Percentiles rank a stretch among this genome's conserved stretches.
phyloP scores from a whole-genome alignment of 139 green algal genomes.

The Coelastrella sp. region DNA sequence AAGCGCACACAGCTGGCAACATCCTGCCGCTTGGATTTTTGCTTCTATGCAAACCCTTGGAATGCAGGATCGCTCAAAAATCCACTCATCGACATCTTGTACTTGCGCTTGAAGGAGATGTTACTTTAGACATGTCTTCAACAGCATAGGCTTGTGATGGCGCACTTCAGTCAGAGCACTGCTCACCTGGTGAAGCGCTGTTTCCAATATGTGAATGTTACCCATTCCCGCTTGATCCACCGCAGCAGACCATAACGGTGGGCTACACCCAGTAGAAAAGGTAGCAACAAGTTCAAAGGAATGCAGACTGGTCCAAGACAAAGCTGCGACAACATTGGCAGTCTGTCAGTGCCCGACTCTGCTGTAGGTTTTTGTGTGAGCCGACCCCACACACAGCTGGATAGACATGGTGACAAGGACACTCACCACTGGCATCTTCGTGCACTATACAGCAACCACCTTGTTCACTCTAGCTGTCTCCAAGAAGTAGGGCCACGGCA shows the following conservation, averaged over 20 bases:
- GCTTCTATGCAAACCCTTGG: too few species aligned
- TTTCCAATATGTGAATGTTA: slow-evolving; percentile 18
- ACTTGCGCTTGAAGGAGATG: too few species aligned
- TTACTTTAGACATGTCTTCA: too few species aligned
- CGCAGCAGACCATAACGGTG: slow-evolving; percentile 10
- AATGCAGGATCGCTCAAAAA: too few species aligned
- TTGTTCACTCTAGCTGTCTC: neutral
- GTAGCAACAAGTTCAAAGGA: slow-evolving; percentile 30
- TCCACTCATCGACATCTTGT: too few species aligned
- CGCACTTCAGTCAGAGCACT: neutral
- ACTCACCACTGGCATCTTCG: slow-evolving; percentile 20
- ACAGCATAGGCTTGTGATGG: neutral
- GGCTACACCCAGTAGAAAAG: slow-evolving; percentile 13
- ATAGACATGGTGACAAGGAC: neutral
- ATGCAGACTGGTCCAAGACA: slow-evolving; percentile 42
- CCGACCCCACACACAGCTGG: too few species aligned
- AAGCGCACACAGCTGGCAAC: too few species aligned
- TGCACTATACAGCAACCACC: neutral
- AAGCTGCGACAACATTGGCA: slow-evolving; percentile 7
- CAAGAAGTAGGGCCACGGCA: neutral
- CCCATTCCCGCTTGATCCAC: slow-evolving; percentile 27
- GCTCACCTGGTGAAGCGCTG: slow-evolving; percentile 3
- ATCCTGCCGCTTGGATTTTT: too few species aligned
- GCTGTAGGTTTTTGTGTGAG: too few species aligned
- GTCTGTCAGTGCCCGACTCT: too few species aligned